A percentile compares a stretch with the other conserved stretches of the same genome.
phyloP scores from a whole-genome alignment of 2,329 filamentous ascomycete species.

The Aspergillus viridinutans region DNA sequence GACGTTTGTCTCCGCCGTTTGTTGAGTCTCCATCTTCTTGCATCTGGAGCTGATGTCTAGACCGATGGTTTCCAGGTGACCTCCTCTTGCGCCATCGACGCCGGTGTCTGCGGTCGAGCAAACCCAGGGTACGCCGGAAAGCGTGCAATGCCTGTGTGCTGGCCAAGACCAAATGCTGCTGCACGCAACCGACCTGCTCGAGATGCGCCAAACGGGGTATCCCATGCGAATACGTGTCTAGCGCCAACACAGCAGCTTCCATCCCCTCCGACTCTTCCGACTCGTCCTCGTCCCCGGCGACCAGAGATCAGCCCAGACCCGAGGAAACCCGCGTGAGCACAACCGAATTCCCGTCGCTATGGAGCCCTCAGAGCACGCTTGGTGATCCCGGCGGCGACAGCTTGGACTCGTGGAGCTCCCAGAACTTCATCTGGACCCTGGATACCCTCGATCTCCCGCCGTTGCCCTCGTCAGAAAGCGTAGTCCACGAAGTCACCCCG shows the following conservation, averaged over 20 bases:
- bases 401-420: neutral
- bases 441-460: neutral
- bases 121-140: slow-evolving; percentile 12
- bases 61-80: slow-evolving; percentile 4
- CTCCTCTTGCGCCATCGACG: slow-evolving; percentile 16
- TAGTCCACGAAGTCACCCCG: neutral
- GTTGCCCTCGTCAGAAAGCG: neutral
- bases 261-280: neutral
- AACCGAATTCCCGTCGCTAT: neutral
- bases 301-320: neutral
- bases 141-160: slow-evolving; percentile 19
- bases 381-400: neutral
- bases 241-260: neutral
- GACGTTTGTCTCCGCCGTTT: slow-evolving; percentile 6
- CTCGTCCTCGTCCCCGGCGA: neutral
- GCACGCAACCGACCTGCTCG: slow-evolving; percentile 13
- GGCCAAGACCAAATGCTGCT: slow-evolving; percentile 18
- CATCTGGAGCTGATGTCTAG: neutral
- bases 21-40: neutral
- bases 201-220: slow-evolving; percentile 12
- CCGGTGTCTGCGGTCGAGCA: slow-evolving; percentile 13
- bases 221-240: slow-evolving; percentile 5
- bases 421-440: neutral
- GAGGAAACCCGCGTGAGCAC: neutral
- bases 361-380: neutral